Evolutionary conservation across 2,329 filamentous ascomycete genomes (phyloP), one percentile per base, ranked within the genome.

Genomic region (Aspergillus costaricaensis): DNA sequence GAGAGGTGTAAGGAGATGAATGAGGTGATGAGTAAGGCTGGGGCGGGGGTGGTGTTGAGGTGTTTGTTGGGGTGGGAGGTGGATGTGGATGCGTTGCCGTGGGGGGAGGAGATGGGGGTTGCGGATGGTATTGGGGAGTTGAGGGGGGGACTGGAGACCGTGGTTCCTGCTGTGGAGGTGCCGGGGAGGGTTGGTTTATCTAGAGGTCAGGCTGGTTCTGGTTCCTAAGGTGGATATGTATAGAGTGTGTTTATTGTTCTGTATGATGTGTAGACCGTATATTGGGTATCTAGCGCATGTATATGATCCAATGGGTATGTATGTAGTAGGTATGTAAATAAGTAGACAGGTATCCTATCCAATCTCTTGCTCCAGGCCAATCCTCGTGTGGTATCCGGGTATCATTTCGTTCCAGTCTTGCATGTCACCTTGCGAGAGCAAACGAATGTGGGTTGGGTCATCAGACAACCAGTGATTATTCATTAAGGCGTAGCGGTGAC

Each of bases 11-110:
- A 90, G 74, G 87, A 96, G 75, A 85, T 87, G 57, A 97, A 97
- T 72, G 86, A 91, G 70, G 92, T 98, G 9, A 95, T 97, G 89
- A 95, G 91, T 71, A 98, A 97, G 76, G 91, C 89, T 0, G 94
- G 94, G 0, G 89, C 90, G 7, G 86, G 86, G 58, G 92, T 97
- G 23, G 87, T 98, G 30, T 78, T 98, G 59, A 90, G 89, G 77
- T 86, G 85, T 63, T 73, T 97, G 57, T 74, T 97, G 55, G 88
- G 89, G 19, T 82, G 87, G 74, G 86, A 92, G 30, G 90, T 97
- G 58, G 91, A 96, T 75, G 78, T 96, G 4, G 91, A 96, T 41
- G 81, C 83, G n/a, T 76, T 98, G 71, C 93, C 93, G 0, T 95
- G 92, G 87, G 93, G 92, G 0, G 88, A 89, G 1, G 91, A 95